phyloP scores from a whole-genome alignment of 2,329 filamentous ascomycete genomes.

The Didymellaceae sp. region DNA sequence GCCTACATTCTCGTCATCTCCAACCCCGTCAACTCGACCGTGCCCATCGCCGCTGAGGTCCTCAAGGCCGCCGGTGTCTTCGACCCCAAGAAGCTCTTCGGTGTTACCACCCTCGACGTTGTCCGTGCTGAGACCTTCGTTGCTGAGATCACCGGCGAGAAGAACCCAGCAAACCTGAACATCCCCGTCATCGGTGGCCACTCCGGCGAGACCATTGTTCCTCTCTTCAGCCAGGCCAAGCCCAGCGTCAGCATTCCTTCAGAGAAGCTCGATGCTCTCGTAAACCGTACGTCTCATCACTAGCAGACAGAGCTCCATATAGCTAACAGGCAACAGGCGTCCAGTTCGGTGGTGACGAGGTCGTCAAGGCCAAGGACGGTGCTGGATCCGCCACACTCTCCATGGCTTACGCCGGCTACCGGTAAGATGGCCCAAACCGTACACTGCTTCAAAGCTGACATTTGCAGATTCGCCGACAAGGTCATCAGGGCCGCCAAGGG shows the following conservation, averaged over 20 bases:
- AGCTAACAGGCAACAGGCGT: slow-evolving; percentile 61
- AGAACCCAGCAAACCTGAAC: slow-evolving; percentile 79
- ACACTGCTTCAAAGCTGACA: slow-evolving; percentile 21
- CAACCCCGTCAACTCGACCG: slow-evolving; percentile 99
- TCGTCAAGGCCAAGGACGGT: slow-evolving; percentile 93
- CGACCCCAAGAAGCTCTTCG: slow-evolving; percentile 93
- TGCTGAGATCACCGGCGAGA: slow-evolving; percentile 80
- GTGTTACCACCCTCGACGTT: slow-evolving; percentile 97
- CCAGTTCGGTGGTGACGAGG: slow-evolving; percentile 97
- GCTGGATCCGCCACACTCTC: slow-evolving; percentile 89
- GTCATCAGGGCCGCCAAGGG: slow-evolving; percentile 87
- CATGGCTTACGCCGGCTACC: slow-evolving; percentile 95
- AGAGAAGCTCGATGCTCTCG: slow-evolving; percentile 88
- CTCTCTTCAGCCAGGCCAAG: slow-evolving; percentile 90
- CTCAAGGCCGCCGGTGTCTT: slow-evolving; percentile 93
- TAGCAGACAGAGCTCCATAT: not conserved
- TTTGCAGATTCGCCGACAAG: slow-evolving; percentile 84
- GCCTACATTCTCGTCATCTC: slow-evolving; percentile 97
- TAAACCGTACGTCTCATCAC: slow-evolving; percentile 70
- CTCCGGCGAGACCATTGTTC: slow-evolving; percentile 97
- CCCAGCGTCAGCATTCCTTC: slow-evolving; percentile 80
- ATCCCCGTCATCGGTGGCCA: slow-evolving; percentile 96
- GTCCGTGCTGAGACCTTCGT: slow-evolving; percentile 98
- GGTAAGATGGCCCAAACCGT: no score
- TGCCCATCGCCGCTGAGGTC: slow-evolving; percentile 95